Evolutionary conservation across 1,284 basidiomycete genomes (phyloP), one percentile per base, ranked within the genome.

Genomic region (Ustilago shanxiensis): DNA sequence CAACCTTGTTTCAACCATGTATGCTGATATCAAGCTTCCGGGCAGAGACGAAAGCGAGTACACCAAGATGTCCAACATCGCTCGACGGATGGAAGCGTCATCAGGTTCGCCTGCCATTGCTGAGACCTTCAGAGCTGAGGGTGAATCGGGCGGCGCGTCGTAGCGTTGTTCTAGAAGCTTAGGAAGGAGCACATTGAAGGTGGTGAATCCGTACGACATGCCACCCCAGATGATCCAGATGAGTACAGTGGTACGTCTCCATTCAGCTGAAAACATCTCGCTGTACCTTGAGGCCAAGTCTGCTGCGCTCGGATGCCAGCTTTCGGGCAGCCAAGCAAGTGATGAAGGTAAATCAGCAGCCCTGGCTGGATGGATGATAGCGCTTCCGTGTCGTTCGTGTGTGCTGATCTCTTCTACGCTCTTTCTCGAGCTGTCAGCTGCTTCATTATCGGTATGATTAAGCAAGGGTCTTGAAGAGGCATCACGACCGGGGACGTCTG

Each of bases 151-250:
- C 8, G 63, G 57, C 8, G 41, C 28, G 9, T 70, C 76, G 39
- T 72, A 72, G 1, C 72, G 59, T 26, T 62, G 62, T 66, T 79
- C 69, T 18, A 98, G 88, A 16, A 96, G 89, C 81, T 95, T 95
- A 0, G 96, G 96, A 22, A 98, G 89, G 86, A 92, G 98, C 14
- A 97, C 95, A 83, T 98, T 99, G 88, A 98, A 98, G 91, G 96
- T 96, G 8, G 94, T 98, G 83, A 91, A 95, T 1, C 91, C 94
- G 92, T 82, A 57, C 57, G 71, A 72, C 70, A 66, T 75, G 28
- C 79, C 70, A 10, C 79, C 79, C 84, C 84, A 85, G 45, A 85
- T 80, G 50, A 72, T 60, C 83, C 83, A 85, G 45, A 81, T 68
- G 39, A 97, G 88, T 56, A 94, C 54, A 24, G 95, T 95, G 56